These are phyloP conservation scores for Sequoiadendron giganteum DNA, from an alignment of 75 land plant genomes.

Conservation along the genomic window DNA sequence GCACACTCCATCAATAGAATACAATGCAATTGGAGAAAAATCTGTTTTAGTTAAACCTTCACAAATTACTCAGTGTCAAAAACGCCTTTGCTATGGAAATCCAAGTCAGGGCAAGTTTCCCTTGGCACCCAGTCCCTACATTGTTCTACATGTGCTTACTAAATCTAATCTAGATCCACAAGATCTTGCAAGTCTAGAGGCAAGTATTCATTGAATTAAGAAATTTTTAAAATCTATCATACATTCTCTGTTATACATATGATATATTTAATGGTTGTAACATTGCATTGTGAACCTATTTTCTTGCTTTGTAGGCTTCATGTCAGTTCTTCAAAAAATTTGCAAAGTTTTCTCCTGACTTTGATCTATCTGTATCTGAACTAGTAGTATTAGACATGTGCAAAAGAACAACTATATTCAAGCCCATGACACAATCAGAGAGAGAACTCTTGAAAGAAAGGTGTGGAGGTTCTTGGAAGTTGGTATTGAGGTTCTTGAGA, in stretches of 20 bases:
- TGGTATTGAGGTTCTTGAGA: constrained; percentile 66
- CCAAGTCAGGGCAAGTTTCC: constrained; percentile 80
- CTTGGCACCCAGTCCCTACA: constrained; percentile 71
- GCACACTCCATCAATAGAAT: constrained; percentile 21
- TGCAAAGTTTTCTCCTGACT: constrained; percentile 74
- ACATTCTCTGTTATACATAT: not conserved
- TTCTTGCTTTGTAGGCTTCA: constrained; percentile 55
- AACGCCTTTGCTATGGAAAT: constrained; percentile 65
- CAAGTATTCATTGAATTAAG: constrained; percentile 22
- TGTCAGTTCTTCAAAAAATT: constrained; percentile 77
- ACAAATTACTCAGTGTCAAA: constrained; percentile 36
- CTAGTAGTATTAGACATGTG: constrained; percentile 91
- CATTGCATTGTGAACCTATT: constrained; percentile 29
- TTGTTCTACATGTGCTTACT: constrained; percentile 85
- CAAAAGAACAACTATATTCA: constrained; percentile 68
- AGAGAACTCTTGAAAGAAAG: constrained; percentile 43
- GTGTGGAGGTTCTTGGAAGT: constrained; percentile 90
- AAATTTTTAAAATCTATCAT: not conserved
- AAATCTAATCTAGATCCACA: constrained; percentile 70
- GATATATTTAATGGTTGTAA: constrained; percentile 31
- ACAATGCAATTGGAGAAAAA: constrained; percentile 25
- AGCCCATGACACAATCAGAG: constrained; percentile 59
- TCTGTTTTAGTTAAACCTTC: constrained; percentile 21
- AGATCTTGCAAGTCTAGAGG: constrained; percentile 92
- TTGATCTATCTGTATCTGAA: constrained; percentile 68